Evolutionary conservation across 805 yeast species (phyloP).

Genomic region (Lipomyces orientalis): DNA sequence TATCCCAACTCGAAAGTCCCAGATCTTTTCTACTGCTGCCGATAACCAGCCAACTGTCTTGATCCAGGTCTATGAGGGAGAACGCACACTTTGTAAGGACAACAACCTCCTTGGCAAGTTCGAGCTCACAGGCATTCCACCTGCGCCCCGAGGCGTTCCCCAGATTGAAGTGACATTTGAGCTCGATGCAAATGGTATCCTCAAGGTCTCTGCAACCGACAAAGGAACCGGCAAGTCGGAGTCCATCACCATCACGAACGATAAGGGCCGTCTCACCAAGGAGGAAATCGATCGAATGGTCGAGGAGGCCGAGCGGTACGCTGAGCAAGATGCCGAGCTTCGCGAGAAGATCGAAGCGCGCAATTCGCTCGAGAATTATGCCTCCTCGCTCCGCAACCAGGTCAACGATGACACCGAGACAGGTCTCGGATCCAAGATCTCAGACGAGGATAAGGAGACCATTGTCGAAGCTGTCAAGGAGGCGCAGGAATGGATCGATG

Average conservation of each 20-base stretch:
- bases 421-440: slow-evolving; percentile 77
- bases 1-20: slow-evolving; percentile 96
- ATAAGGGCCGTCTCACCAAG: slow-evolving; percentile 96
- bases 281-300: slow-evolving; percentile 98
- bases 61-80: slow-evolving; percentile 98
- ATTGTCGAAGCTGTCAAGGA: slow-evolving; percentile 86
- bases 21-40: slow-evolving; percentile 94
- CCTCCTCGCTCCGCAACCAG: slow-evolving; percentile 79
- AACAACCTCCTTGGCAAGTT: slow-evolving; percentile 96
- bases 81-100: slow-evolving; percentile 93
- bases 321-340: slow-evolving; percentile 85
- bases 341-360: slow-evolving; percentile 87
- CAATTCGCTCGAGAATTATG: slow-evolving; percentile 86
- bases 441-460: slow-evolving; percentile 89
- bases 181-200: slow-evolving; percentile 96
- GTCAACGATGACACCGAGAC: slow-evolving; percentile 55
- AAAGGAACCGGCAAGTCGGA: slow-evolving; percentile 98
- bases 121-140: slow-evolving; percentile 95
- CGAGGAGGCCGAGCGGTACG: slow-evolving; percentile 93
- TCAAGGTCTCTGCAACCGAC: slow-evolving; percentile 94
- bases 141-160: slow-evolving; percentile 99
- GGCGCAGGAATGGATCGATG: slow-evolving; percentile 86
- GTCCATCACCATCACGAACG: slow-evolving; percentile 97
- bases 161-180: slow-evolving; percentile 97
- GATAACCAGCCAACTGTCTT: slow-evolving; percentile 99